A percentile compares a stretch with the other conserved stretches of the same genome.
These are phyloP conservation scores for Neurospora africana DNA, from an alignment of 495 filamentous ascomycete genomes.

Conservation along the genomic window DNA sequence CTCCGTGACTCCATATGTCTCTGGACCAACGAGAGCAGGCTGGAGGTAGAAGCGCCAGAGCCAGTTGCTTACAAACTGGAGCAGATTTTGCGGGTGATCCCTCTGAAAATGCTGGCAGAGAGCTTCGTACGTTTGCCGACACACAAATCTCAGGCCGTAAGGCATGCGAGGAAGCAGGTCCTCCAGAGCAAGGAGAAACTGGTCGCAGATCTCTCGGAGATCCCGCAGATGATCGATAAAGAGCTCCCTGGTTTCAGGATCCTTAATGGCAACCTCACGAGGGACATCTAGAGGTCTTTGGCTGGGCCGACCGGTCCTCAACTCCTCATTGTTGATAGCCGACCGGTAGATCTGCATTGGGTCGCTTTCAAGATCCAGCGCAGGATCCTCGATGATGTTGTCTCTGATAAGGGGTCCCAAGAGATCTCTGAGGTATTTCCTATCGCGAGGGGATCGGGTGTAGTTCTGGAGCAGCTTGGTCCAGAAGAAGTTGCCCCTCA, in stretches of 20 bases:
- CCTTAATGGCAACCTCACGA: conserved; percentile 84
- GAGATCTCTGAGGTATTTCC: conserved; percentile 81
- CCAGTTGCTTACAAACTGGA: conserved; percentile 81
- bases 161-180: conserved; percentile 80
- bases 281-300: conserved; percentile 68
- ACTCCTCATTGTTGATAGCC: conserved; percentile 90
- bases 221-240: conserved; percentile 92
- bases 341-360: conserved; percentile 96
- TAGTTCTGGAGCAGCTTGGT: conserved; percentile 75
- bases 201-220: conserved; percentile 83
- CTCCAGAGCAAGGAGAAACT: conserved; percentile 72
- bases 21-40: conserved; percentile 74
- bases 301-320: conserved; percentile 79
- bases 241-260: conserved; percentile 78
- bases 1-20: conserved; percentile 82
- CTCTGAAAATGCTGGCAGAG: conserved; percentile 65
- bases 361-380: conserved; percentile 89
- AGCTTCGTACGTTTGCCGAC: conserved; percentile 72
- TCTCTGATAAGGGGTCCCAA: conserved; percentile 73
- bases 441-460: conserved; percentile 81
- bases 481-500: conserved; percentile 91
- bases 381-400: conserved; percentile 82
- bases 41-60: conserved; percentile 91
- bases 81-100: conserved; percentile 64
- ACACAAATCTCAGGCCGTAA: conserved; percentile 84